Conservation (phyloP, 192 early-diverging fungal genomes). For the Bifiguratus adelaidae region DNA sequence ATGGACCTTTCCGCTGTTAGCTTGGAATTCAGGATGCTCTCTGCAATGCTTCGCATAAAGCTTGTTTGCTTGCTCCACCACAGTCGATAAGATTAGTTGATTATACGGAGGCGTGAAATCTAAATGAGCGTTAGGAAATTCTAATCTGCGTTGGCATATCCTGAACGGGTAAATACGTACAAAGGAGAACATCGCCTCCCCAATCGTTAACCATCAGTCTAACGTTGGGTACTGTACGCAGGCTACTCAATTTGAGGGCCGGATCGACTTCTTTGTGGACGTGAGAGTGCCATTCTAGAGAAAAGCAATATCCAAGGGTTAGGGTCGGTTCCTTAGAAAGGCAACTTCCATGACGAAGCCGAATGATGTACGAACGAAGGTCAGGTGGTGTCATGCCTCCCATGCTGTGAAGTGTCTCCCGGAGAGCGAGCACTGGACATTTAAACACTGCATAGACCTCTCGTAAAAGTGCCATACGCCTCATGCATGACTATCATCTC, state of each 20-base stretch:
- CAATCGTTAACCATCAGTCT: slow-evolving; percentile 34
- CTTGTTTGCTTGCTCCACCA: slow-evolving; percentile 39
- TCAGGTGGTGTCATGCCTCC: too few relatives aligned
- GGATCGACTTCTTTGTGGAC: slow-evolving; percentile 28
- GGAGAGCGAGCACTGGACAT: too few relatives aligned
- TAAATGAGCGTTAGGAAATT: not conserved
- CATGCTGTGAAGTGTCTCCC: too few relatives aligned
- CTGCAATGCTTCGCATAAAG: slow-evolving; percentile 31
- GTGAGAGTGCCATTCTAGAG: slow-evolving; percentile 27
- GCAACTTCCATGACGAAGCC: not conserved
- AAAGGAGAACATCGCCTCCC: slow-evolving; percentile 25
- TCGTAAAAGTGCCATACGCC: too few relatives aligned
- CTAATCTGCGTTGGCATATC: too few relatives aligned
- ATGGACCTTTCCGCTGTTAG: slow-evolving; percentile 32
- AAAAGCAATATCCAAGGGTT: not conserved
- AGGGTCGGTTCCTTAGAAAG: not conserved
- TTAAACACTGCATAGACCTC: too few relatives aligned
- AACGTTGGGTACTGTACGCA: slow-evolving; percentile 33
- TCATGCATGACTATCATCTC: not conserved
- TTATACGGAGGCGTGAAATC: slow-evolving; percentile 40
- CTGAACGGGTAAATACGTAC: slow-evolving; percentile 18
- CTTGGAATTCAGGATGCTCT: slow-evolving; percentile 36
- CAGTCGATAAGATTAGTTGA: slow-evolving; percentile 32
- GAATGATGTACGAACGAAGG: not conserved
- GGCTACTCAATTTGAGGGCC: slow-evolving; percentile 20